A percentile compares a stretch with the other conserved stretches of the same genome.
phyloP scores from a whole-genome alignment of 179 eudicot species.

The Sideroxylon spinosum region DNA sequence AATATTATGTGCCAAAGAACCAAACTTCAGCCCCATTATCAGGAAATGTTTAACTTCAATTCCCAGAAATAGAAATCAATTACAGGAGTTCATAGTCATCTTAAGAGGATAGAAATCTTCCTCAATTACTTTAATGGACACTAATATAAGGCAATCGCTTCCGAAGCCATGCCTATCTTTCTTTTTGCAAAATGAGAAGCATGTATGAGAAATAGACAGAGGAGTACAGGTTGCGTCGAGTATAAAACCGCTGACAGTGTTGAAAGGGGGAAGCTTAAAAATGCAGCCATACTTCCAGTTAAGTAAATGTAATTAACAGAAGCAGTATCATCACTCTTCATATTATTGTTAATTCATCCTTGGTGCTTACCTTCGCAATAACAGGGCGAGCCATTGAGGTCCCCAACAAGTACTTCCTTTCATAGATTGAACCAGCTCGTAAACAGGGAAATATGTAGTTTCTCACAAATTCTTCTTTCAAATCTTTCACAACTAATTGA shows the following conservation, averaged over 20 bases:
- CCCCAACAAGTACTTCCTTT: slow-evolving; percentile 89
- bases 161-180: background rate
- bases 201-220: background rate
- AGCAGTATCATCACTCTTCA: background rate
- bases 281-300: background rate
- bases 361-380: slow-evolving; percentile 74
- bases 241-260: background rate
- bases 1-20: slow-evolving; percentile 17
- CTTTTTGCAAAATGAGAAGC: background rate
- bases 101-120: background rate
- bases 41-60: background rate
- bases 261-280: background rate
- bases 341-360: background rate
- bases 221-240: background rate
- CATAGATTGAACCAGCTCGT: slow-evolving; percentile 96
- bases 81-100: background rate
- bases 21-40: slow-evolving; percentile 22
- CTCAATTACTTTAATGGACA: background rate
- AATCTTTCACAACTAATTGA: slow-evolving; percentile 91
- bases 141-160: background rate
- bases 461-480: slow-evolving; percentile 87
- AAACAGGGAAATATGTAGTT: slow-evolving; percentile 89
- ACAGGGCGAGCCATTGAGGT: slow-evolving; percentile 99
- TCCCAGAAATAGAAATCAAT: background rate
- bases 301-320: slow-evolving; percentile 6